Evolutionary conservation across 257 asterid species (phyloP).

Genomic region (Dorcoceras hygrometricum): DNA sequence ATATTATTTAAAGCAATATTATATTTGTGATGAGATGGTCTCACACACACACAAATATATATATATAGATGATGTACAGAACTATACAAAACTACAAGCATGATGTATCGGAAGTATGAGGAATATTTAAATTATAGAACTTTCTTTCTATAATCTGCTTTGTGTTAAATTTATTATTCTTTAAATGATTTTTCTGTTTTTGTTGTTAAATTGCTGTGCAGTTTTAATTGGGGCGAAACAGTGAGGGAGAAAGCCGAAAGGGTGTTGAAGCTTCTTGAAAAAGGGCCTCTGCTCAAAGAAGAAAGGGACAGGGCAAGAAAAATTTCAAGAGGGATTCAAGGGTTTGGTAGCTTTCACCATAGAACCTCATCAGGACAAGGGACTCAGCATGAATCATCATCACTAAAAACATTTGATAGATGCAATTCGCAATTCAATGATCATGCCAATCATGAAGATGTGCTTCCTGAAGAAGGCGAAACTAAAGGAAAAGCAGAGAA

Average conservation of each 20-base stretch:
- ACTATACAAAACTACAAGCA: no score
- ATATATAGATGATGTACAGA: no score
- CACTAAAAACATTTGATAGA: conserved; percentile 37
- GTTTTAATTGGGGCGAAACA: conserved; percentile 78
- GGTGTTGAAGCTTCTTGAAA: conserved; percentile 59
- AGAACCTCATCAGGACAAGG: conserved; percentile 36
- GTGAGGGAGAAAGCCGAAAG: conserved; percentile 71
- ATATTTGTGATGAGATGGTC: no score
- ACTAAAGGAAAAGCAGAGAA: conserved; percentile 17
- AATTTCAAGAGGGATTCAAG: conserved; percentile 74
- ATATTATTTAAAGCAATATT: conserved; percentile 8
- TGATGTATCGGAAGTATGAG: no score
- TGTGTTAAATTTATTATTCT: no score
- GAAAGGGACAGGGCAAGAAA: conserved; percentile 69
- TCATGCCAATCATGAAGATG: conserved; percentile 35
- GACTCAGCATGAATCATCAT: conserved; percentile 31
- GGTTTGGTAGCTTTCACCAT: conserved; percentile 72
- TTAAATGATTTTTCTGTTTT: no score
- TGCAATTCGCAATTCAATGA: conserved; percentile 56
- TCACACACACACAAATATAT: no score
- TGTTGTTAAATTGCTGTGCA: conserved; percentile 22
- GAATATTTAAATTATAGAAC: no score
- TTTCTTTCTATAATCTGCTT: no score
- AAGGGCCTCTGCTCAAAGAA: conserved; percentile 59
- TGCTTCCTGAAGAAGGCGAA: conserved; percentile 16